Evolutionary conservation across 2,329 filamentous ascomycete species (phyloP).

Genomic region (Rasamsonia emersonii): DNA sequence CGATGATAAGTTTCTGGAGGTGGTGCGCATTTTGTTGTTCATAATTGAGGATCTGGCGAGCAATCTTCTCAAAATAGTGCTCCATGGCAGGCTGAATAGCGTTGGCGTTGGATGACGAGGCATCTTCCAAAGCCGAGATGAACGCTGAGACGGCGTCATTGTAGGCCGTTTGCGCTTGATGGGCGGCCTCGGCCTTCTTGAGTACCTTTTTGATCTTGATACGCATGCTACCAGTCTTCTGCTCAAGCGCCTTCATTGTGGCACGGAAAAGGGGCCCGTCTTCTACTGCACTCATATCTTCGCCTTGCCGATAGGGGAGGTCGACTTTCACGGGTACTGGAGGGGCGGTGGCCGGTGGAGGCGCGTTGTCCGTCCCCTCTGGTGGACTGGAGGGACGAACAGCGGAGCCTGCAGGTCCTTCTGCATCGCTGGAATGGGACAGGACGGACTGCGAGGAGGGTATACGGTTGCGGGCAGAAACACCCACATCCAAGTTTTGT

Average conservation of each 20-base stretch:
- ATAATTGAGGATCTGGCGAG: conserved; percentile 78
- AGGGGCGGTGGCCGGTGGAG: conserved; percentile 16
- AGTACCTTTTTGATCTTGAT: conserved; percentile 92
- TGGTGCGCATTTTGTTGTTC: conserved; percentile 77
- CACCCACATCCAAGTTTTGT: conserved; percentile 62
- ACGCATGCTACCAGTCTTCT: conserved; percentile 93
- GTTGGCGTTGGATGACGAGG: conserved; percentile 83
- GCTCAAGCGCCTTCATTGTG: conserved; percentile 91
- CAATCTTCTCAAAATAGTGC: conserved; percentile 97
- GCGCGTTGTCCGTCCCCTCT: conserved; percentile 19
- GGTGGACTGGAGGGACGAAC: conserved; percentile 20
- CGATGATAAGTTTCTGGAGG: conserved; percentile 87
- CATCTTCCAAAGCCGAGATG: conserved; percentile 77
- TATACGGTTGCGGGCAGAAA: conserved; percentile 68
- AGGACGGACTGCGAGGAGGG: conserved; percentile 83
- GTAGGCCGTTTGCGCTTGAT: conserved; percentile 68
- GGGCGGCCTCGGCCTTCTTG: conserved; percentile 83
- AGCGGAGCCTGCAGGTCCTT: conserved; percentile 37
- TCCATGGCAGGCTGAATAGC: conserved; percentile 95
- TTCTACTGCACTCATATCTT: conserved; percentile 76
- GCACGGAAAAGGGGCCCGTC: conserved; percentile 94
- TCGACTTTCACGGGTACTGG: conserved; percentile 64
- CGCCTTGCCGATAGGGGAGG: conserved; percentile 73
- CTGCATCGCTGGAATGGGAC: conserved; percentile 67
- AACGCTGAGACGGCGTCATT: conserved; percentile 80